phyloP scores from a whole-genome alignment of 768 basidiomycete species.

The Russula emetica region DNA sequence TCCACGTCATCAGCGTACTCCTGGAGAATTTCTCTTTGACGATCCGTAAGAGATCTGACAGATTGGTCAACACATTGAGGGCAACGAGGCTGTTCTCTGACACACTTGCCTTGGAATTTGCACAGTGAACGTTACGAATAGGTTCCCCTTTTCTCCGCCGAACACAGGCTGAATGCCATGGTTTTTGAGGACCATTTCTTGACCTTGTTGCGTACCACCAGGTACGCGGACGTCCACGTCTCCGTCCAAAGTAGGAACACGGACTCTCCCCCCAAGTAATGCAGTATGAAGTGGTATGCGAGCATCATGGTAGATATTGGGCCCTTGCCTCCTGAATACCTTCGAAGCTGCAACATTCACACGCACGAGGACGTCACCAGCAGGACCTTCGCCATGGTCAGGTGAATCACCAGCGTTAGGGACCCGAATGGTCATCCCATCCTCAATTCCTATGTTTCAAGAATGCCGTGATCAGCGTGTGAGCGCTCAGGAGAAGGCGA shows the following conservation, averaged over 20 bases:
- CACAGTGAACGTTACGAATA: constrained; percentile 85
- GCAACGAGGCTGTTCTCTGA: constrained; percentile 13
- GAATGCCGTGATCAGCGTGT: constrained; percentile 8
- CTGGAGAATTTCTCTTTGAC: constrained; percentile 84
- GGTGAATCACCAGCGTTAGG: constrained; percentile 82
- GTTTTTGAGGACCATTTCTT: constrained; percentile 91
- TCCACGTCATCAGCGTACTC: constrained; percentile 93
- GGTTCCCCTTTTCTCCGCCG: constrained; percentile 65
- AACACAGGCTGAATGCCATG: constrained; percentile 71
- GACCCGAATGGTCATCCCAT: constrained; percentile 87
- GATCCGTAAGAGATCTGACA: constrained; percentile 69
- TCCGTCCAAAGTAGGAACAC: constrained; percentile 92
- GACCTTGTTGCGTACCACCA: constrained; percentile 90
- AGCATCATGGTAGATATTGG: constrained; percentile 85
- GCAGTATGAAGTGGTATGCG: constrained; percentile 89
- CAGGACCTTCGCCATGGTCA: constrained; percentile 65
- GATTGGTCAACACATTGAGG: constrained; percentile 10
- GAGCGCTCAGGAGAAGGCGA: constrained; percentile 22
- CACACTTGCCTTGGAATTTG: constrained; percentile 79
- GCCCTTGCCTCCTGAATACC: constrained; percentile 84
- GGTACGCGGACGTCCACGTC: constrained; percentile 94
- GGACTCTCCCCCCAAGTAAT: constrained; percentile 85
- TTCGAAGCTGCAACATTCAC: constrained; percentile 81
- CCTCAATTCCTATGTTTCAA: constrained; percentile 69
- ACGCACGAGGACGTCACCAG: constrained; percentile 84